Percentiles rank a stretch among this genome's conserved stretches.
Evolutionary conservation across 1,139 yeast species (phyloP).

Genomic region (Saccharomyces pastorianus): DNA sequence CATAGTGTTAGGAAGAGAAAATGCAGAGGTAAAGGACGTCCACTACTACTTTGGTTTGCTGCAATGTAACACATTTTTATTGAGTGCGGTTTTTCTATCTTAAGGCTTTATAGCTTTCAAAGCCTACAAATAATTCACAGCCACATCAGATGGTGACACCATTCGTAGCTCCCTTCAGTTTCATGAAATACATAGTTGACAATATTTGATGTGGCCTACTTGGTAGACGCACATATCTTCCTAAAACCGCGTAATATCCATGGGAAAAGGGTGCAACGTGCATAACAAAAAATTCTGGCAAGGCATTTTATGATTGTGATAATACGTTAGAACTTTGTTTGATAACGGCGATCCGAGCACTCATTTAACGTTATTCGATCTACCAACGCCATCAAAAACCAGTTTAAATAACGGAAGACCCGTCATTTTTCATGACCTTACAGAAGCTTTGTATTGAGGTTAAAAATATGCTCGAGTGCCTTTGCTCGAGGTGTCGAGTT

Average conservation of each 20-base stretch:
- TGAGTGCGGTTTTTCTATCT: neutral
- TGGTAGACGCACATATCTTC: neutral
- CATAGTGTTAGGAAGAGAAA: neutral
- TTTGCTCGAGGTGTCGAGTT: neutral
- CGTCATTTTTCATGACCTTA: neutral
- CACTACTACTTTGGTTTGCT: neutral
- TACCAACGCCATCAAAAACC: neutral
- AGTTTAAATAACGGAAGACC: neutral
- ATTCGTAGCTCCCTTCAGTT: neutral
- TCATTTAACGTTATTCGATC: neutral
- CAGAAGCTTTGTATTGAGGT: neutral
- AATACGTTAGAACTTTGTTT: neutral
- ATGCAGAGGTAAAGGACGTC: neutral
- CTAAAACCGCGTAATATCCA: neutral
- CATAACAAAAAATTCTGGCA: neutral
- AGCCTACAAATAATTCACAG: neutral
- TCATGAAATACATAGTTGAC: neutral
- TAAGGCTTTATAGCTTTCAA: neutral
- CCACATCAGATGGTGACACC: neutral
- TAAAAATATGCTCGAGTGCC: neutral
- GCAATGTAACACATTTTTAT: neutral
- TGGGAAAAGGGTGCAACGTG: neutral
- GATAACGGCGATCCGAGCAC: neutral
- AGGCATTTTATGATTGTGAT: neutral
- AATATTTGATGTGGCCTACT: neutral